Evolutionary conservation across 306 rosid genomes (phyloP).

Genomic region (Parietaria judaica): DNA sequence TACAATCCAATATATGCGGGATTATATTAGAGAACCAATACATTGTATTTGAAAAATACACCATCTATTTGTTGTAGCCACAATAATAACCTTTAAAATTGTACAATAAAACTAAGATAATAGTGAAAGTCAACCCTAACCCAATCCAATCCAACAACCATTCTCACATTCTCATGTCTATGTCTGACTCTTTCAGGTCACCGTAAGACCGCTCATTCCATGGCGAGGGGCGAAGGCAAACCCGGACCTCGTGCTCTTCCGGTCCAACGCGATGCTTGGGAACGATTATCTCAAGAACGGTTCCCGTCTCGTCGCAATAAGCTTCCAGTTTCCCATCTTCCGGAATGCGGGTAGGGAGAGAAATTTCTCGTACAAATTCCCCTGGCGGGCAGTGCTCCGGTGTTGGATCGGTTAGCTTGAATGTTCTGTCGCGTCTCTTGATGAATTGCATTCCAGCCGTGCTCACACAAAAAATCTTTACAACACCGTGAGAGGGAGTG

Average conservation of each 20-base stretch:
- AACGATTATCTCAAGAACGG: conserved; percentile 5
- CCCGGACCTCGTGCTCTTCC: conserved; percentile 10
- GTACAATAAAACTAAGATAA: too few species aligned
- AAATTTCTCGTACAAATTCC: conserved; percentile 8
- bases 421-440: conserved; percentile 11
- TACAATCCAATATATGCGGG: too few species aligned
- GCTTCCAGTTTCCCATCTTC: conserved; percentile 13
- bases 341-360: conserved; percentile 10
- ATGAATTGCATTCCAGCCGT: conserved; percentile 6
- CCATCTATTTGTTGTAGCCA: too few species aligned
- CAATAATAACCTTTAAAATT: too few species aligned
- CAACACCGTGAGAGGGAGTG: conserved; percentile 9
- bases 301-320: conserved; percentile 7
- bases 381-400: conserved; percentile 13
- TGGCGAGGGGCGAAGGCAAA: conserved; percentile 11
- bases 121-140: too few species aligned
- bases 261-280: conserved; percentile 13
- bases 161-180: not conserved
- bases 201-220: conserved; percentile 8
- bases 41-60: too few species aligned
- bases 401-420: conserved; percentile 11
- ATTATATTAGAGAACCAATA: too few species aligned
- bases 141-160: not conserved
- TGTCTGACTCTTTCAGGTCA: conserved; percentile 3
- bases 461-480: conserved; percentile 13